Base-by-base conservation (phyloP, 2,329 filamentous ascomycete species). In the Trichocomaceae sp. region DNA sequence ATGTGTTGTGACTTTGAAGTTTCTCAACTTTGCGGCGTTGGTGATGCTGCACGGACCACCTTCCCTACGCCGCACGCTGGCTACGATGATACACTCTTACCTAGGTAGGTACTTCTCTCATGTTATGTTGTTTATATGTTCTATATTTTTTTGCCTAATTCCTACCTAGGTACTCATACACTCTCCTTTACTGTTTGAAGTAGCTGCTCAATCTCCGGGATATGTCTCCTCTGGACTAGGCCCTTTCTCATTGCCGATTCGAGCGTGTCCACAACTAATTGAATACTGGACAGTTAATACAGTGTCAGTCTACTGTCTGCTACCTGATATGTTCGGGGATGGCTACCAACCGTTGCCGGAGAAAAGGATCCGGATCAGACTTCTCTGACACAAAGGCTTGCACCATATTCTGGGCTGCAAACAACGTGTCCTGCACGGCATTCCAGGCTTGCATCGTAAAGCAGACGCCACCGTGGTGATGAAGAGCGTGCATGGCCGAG, bases 371-470 rank as follows among this genome's bases (percentile, higher is more conserved):
- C 17, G 47, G 29, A 37, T 48, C 47, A 48, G 47, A 48, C 31
- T 20, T 5, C 8, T 48, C 47, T n/a, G 47, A 48, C 15, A 35
- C 29, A 48, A 48, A 48, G 12, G 13, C 20, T 9, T 37, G 29
- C 1, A 48, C 47, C 8, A 48, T 19, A n/a, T 37, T 48, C 5
- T 48, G 47, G 9, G 47, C 47, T 37, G 47, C 47, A 9, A 48
- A 37, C n/a, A 48, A 7, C 10, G 47, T 48, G 7, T 48, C 47
- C 22, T 48, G 47, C 31, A 48, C 47, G 9, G 29, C 29, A 37
- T 33, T 48, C 47, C 47, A 48, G 29, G 29, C 47, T 20, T 48
- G 47, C 19, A 48, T 48, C 31, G 47, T 48, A n/a, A 48, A 37
- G 47, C 17, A 37, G 2, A 37, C 31, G 5, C 17, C 15, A n/a